Evolutionary conservation across 192 early-diverging fungal species (phyloP), one percentile per base, ranked within the genome.

Genomic region (Geranomyces michiganensis): DNA sequence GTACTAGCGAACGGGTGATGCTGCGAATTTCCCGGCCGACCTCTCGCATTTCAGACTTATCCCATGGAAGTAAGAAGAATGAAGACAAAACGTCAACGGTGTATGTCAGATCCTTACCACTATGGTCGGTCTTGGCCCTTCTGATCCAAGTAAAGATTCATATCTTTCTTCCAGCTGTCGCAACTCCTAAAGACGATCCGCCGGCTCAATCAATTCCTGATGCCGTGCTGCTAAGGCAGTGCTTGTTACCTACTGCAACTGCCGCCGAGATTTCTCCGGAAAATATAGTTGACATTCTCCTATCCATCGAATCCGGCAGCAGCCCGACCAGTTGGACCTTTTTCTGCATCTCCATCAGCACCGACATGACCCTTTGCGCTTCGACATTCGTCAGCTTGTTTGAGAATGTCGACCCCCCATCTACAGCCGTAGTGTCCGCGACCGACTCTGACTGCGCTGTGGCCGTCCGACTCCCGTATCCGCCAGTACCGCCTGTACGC

Each of bases 331-430:
- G 36, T 31, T 64, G 41, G 3, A 87, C 76, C 59, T 87, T 87
- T 43, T 68, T 56, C 61, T 85, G 83, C 45, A 81, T 64, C 51
- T 87, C 85, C 64, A 82, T 74, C 67, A 87, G 30, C n/a, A 87
- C 85, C 58, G 81, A 67, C 82, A 87, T 81, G 49, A 87, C 78
- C 4, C 85, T 63, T 62, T 87, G 84, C 1, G 84, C 78, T 59
- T 85, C 84, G 31, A 85, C 78, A 62, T 83, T 83, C 0, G 82
- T 77, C 8, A 85, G 70, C 74, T 85, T 85, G 29, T 76, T 78
- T 7, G 82, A 84, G 31, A 78, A 32, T 6, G 51, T 53, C 17
- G 51, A 41, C 36, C 3, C 36, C 36, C 5, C 36, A 41, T 41
- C 36, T 41, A 10, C 36, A 7, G 51, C 19, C 15, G 51, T 17